A percentile compares a stretch with the other conserved stretches of the same genome.
Conservation (phyloP, 2,329 filamentous ascomycete species). For the Ophiocordyceps sinensis region DNA sequence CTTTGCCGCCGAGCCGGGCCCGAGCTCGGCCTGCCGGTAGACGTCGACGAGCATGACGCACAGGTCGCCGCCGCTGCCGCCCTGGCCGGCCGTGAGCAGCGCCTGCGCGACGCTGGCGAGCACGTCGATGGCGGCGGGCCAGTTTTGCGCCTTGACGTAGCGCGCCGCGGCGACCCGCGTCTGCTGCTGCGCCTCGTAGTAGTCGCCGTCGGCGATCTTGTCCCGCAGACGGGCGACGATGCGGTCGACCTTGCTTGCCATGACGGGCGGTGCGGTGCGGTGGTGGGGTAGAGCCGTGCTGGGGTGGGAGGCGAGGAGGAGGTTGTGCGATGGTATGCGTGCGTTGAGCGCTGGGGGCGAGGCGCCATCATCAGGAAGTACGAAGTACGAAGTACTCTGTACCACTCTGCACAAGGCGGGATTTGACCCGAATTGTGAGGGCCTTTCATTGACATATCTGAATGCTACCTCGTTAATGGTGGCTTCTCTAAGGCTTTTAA, state of each 20-base stretch:
- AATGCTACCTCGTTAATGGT: no score
- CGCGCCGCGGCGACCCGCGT: conserved; percentile 88
- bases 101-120: conserved; percentile 72
- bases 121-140: conserved; percentile 72
- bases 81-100: conserved; percentile 82
- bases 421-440: no score
- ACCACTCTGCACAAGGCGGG: no score
- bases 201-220: conserved; percentile 82
- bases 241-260: conserved; percentile 26
- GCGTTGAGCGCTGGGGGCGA: no score
- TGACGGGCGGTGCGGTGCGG: conserved; percentile 6
- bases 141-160: conserved; percentile 81
- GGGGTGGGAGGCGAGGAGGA: no score
- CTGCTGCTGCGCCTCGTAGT: conserved; percentile 97
- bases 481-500: no score
- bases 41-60: conserved; percentile 80
- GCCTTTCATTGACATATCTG: no score
- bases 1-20: conserved; percentile 59
- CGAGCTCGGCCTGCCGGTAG: conserved; percentile 73
- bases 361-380: no score
- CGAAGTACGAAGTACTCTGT: no score
- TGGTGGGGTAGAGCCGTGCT: no score
- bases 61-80: conserved; percentile 82
- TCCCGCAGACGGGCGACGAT: conserved; percentile 58
- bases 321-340: no score